Evolutionary conservation across 2,329 filamentous ascomycete genomes (phyloP).

Genomic region (Aspergillus cejpii): DNA sequence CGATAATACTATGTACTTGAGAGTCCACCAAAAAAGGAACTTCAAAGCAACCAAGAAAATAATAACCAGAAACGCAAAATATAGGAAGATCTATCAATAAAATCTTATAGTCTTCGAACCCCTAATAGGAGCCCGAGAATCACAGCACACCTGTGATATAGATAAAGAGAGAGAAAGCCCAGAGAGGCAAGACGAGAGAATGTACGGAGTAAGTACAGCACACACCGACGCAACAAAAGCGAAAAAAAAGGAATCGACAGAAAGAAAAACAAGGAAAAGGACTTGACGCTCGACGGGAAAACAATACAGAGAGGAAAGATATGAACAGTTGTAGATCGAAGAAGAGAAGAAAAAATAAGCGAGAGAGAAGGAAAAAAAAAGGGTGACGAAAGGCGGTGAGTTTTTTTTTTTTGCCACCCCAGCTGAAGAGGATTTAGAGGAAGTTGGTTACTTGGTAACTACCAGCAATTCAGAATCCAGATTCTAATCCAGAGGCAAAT

Average conservation of each 20-base stretch:
- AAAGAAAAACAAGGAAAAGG: conserved; percentile 9
- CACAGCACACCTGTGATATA: neutral
- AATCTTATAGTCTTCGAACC: neutral
- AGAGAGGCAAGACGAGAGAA: conserved; percentile 5
- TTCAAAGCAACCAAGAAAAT: neutral
- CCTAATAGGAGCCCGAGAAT: neutral
- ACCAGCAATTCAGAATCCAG: too few species aligned
- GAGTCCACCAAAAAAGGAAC: neutral
- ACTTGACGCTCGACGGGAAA: conserved; percentile 16
- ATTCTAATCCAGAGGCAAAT: neutral
- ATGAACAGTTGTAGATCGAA: conserved; percentile 4
- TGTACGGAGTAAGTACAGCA: conserved; percentile 4
- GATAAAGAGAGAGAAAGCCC: conserved; percentile 14
- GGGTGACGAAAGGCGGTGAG: neutral
- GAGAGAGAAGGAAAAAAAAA: conserved; percentile 3
- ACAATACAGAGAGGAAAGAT: conserved; percentile 12
- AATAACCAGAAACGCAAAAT: neutral
- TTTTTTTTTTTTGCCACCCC: neutral
- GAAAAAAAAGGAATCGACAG: conserved; percentile 9
- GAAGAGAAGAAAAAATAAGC: conserved; percentile 7
- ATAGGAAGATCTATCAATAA: neutral
- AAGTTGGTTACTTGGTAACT: too few species aligned
- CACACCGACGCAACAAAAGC: conserved; percentile 6
- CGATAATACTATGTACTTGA: neutral
- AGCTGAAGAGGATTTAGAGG: too few species aligned